Conservation (phyloP, 2,329 filamentous ascomycete species). For the Aspergillus sp. region DNA sequence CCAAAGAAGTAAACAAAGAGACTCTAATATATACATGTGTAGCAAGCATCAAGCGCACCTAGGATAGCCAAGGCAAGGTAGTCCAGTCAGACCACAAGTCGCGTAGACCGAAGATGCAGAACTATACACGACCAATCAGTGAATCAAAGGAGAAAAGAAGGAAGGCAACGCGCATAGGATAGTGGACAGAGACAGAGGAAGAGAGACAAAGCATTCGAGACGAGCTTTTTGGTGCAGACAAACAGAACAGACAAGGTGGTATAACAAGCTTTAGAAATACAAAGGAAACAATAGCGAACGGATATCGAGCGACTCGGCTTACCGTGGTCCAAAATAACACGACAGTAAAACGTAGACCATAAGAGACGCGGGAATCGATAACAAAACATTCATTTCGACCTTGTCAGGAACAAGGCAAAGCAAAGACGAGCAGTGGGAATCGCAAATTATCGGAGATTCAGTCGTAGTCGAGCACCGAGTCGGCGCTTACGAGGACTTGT, state of each 20-base stretch:
- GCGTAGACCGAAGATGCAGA: slow-evolving; percentile 13
- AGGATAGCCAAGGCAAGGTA: slow-evolving; percentile 21
- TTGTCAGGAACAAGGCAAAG: slow-evolving; percentile 1
- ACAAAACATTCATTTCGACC: slow-evolving; percentile 10
- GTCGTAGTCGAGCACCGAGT: background rate
- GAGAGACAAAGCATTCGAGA: slow-evolving; percentile 3
- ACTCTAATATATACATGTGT: slow-evolving; percentile 36
- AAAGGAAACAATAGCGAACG: slow-evolving; percentile 21
- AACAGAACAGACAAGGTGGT: slow-evolving; percentile 15
- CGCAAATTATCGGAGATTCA: background rate
- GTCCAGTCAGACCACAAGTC: slow-evolving; percentile 13
- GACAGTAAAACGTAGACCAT: slow-evolving; percentile 5
- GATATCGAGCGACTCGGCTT: slow-evolving; percentile 15
- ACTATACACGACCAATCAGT: slow-evolving; percentile 23
- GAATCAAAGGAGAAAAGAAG: slow-evolving; percentile 11
- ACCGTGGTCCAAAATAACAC: slow-evolving; percentile 8
- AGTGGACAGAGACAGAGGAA: too few species aligned
- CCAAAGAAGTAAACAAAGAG: slow-evolving; percentile 23
- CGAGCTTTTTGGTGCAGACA: slow-evolving; percentile 19
- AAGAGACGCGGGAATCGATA: slow-evolving; percentile 5
- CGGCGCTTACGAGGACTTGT: slow-evolving; percentile 13
- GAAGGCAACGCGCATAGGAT: background rate
- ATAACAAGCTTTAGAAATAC: slow-evolving; percentile 19
- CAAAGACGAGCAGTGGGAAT: slow-evolving; percentile 6
- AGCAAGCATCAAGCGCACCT: slow-evolving; percentile 25